phyloP scores from a whole-genome alignment of 2,329 filamentous ascomycete species.

The Neofusicoccum parvum region DNA sequence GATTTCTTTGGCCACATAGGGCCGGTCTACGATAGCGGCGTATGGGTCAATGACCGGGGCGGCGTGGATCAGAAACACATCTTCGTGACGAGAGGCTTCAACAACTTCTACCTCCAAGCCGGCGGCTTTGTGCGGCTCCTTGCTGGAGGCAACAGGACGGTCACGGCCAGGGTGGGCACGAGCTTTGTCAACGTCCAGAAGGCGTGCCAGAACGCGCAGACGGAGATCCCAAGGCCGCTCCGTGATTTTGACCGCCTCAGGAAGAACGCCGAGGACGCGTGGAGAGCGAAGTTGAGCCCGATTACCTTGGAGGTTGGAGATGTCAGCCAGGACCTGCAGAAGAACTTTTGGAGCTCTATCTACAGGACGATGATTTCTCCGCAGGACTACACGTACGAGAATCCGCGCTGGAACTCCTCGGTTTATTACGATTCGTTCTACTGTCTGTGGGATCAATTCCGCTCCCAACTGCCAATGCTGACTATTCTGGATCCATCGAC shows the following conservation, averaged over 20 bases:
- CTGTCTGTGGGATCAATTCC: conserved; percentile 57
- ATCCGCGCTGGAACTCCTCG: conserved; percentile 46
- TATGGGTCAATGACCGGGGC: conserved; percentile 59
- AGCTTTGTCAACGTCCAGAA: conserved; percentile 68
- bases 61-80: conserved; percentile 47
- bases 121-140: conserved; percentile 47
- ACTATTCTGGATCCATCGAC: conserved; percentile 67
- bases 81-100: conserved; percentile 39
- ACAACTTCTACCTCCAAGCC: conserved; percentile 37
- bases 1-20: conserved; percentile 58
- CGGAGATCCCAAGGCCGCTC: conserved; percentile 61
- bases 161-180: conserved; percentile 67
- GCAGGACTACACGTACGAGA: conserved; percentile 52
- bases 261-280: conserved; percentile 42
- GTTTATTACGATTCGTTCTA: conserved; percentile 61
- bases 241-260: conserved; percentile 63
- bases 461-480: conserved; percentile 63
- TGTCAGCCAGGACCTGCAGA: conserved; percentile 41
- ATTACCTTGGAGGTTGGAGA: conserved; percentile 40
- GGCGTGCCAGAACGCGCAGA: conserved; percentile 69
- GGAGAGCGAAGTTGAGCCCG: conserved; percentile 43
- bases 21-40: conserved; percentile 54
- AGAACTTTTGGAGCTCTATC: conserved; percentile 48
- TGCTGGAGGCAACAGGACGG: conserved; percentile 57
- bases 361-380: conserved; percentile 50